Base-by-base conservation (phyloP, 192 early-diverging fungal species). In the Chytriomyces hyalinus region DNA sequence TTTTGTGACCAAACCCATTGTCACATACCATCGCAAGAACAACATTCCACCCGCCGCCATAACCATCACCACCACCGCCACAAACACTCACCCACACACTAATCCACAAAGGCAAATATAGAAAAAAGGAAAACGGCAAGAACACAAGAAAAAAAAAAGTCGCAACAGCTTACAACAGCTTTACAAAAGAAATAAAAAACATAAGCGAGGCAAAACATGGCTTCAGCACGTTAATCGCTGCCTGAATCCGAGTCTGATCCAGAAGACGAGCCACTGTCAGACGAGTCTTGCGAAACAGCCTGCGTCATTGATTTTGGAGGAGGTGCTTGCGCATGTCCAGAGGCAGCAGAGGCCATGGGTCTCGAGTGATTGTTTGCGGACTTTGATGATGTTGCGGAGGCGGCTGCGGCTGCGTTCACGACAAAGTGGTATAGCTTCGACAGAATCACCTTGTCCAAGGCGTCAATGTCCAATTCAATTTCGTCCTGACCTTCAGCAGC, bases 401-500 rank as follows among this genome's bases (percentile, higher is more conserved):
- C 36, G 13, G 67, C 26, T 10, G 43, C 26, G 22, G 67, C 57
- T 1, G 76, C 67, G 22, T 69, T 61, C 17, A 59, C 89, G 6
- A 96, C 96, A 82, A 93, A 97, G 53, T 93, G 87, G 80, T 97
- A 95, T 51, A 99, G 84, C 78, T 90, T 88, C 80, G 89, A 93
- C 28, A 97, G 87, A 13, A 94, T 96, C 44, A 81, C 83, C 71
- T 91, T 89, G 80, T 94, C 93, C 60, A 98, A 84, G 0, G 93
- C 86, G 73, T 97, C 96, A 83, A 99, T 97, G 73, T 99, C 97
- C 76, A 99, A 86, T 80, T 98, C 96, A 71, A 98, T 94, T 81
- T 98, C 96, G 49, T 94, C 93, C 70, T 93, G 90, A 6, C 85
- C 88, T n/a, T 84, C 83, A 5, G 72, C 68, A 53, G 85, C 67